Conservation (phyloP, 2,329 filamentous ascomycete genomes). For the Cercospora beticola region DNA sequence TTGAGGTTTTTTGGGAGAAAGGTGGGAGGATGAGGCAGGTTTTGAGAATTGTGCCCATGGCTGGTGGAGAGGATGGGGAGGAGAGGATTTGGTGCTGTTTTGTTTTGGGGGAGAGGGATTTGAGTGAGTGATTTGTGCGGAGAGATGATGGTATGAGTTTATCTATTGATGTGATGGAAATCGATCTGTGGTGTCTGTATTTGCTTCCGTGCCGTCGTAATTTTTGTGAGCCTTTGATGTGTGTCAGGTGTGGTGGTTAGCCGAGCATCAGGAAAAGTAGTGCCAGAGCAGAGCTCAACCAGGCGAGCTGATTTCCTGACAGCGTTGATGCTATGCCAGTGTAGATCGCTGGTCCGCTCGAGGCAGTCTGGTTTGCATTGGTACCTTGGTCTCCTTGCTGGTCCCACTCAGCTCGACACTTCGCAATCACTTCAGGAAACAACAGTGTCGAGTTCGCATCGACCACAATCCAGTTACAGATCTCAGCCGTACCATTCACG, state of each 20-base stretch:
- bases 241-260: background rate
- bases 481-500: constrained; percentile 20
- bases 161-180: background rate
- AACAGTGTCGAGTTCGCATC: constrained; percentile 25
- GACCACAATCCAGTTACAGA: constrained; percentile 25
- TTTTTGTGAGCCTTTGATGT: background rate
- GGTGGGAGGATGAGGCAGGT: constrained; percentile 3
- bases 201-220: background rate
- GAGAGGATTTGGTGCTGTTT: constrained; percentile 12
- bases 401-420: background rate
- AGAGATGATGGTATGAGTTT: background rate
- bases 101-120: constrained; percentile 10
- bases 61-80: background rate
- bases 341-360: background rate
- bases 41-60: constrained; percentile 15
- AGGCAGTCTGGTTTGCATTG: background rate
- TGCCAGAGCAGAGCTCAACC: background rate
- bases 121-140: background rate
- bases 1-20: constrained; percentile 15
- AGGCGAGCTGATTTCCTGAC: background rate
- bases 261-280: background rate
- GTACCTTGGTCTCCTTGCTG: background rate
- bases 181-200: background rate
- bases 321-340: background rate
- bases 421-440: constrained; percentile 21